Conservation (phyloP, 2,329 filamentous ascomycete genomes). For the Penicillium hesseltinei region DNA sequence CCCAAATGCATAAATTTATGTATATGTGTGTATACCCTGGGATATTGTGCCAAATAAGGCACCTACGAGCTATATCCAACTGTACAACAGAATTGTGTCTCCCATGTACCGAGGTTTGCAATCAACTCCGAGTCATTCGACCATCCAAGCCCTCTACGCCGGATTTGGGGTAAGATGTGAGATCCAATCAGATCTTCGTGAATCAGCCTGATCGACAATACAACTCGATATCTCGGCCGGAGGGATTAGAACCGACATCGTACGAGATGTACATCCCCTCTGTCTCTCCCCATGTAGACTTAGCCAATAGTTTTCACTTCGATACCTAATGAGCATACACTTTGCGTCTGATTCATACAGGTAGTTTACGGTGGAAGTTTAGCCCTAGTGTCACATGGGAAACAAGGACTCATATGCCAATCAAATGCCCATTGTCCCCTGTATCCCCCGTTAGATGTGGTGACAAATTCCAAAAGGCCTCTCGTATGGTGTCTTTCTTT, state of each 20-base stretch:
- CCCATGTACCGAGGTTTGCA: constrained; percentile 16
- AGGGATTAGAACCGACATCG: constrained; percentile 10
- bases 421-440: too few relatives aligned
- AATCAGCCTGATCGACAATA: not conserved
- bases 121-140: constrained; percentile 6
- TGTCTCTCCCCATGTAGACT: not conserved
- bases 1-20: not conserved
- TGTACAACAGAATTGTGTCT: not conserved
- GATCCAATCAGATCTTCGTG: not conserved
- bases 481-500: too few relatives aligned
- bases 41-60: not conserved
- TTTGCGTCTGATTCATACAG: not conserved
- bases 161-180: not conserved
- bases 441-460: too few relatives aligned
- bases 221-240: constrained; percentile 13
- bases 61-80: not conserved
- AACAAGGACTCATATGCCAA: too few relatives aligned
- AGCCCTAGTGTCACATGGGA: not conserved
- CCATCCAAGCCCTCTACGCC: not conserved
- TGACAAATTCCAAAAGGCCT: too few relatives aligned
- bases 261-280: constrained; percentile 6
- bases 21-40: too few relatives aligned
- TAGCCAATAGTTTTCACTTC: too few relatives aligned
- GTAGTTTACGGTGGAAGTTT: not conserved
- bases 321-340: not conserved